These are phyloP conservation scores for Dendrobium huoshanense DNA, from an alignment of 106 monocot species.

Conservation along the genomic window DNA sequence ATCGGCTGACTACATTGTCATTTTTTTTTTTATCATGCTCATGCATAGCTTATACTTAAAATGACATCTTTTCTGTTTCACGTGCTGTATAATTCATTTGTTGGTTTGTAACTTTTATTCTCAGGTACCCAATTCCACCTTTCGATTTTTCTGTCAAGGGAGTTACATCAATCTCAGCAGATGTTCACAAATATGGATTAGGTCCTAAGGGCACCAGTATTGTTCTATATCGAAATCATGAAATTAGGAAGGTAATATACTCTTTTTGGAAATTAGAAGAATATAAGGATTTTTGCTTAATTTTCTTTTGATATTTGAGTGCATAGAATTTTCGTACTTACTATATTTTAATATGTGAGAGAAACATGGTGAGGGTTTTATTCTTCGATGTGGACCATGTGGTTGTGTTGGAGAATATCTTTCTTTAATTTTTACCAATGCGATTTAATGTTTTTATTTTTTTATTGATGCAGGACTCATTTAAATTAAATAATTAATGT, in stretches of 20 bases:
- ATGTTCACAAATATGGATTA: constrained; percentile 99
- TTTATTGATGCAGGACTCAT: background rate
- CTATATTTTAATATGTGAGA: background rate
- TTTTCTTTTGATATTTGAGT: background rate
- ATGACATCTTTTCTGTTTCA: background rate
- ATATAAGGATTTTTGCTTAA: background rate
- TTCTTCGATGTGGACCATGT: background rate
- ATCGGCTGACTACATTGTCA: no score
- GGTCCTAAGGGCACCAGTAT: constrained; percentile 96
- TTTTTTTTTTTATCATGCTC: no score
- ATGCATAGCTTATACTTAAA: background rate
- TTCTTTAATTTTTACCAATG: background rate
- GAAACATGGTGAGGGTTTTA: background rate
- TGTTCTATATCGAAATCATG: constrained; percentile 94
- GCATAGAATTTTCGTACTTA: background rate
- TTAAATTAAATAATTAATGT: background rate
- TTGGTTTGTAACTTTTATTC: background rate
- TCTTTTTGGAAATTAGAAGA: background rate
- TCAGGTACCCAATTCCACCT: constrained; percentile 85
- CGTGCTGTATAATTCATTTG: background rate
- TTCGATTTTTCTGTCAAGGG: constrained; percentile 98
- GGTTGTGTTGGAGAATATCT: background rate
- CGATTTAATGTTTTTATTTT: background rate
- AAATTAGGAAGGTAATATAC: constrained; percentile 81
- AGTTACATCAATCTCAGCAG: constrained; percentile 93